These are phyloP conservation scores for Obba rivulosa DNA, from an alignment of 768 basidiomycete species.

Conservation along the genomic window DNA sequence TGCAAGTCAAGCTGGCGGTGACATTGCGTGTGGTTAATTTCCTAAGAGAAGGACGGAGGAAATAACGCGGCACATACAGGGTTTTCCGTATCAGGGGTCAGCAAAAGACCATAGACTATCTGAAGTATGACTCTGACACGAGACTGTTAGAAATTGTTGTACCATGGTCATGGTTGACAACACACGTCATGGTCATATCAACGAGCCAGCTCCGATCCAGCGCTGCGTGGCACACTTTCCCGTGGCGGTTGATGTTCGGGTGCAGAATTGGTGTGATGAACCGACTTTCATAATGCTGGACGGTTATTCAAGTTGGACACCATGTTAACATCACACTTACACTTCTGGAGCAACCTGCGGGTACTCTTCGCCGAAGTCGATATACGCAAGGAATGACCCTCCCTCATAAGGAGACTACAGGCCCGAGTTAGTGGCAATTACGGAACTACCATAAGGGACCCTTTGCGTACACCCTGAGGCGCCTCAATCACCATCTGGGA, in stretches of 20 bases:
- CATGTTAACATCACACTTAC: not conserved
- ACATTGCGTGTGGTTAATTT: not conserved
- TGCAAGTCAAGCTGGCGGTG: constrained; percentile 8
- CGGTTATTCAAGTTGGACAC: not conserved
- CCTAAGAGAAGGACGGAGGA: not conserved
- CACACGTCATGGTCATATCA: constrained; percentile 5
- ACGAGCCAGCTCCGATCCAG: constrained; percentile 5
- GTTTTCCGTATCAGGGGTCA: constrained; percentile 7
- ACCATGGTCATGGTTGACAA: not conserved
- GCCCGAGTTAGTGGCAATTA: not conserved
- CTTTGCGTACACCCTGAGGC: not conserved
- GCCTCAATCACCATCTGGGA: constrained; percentile 6
- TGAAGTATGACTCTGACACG: not conserved
- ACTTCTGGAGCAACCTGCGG: constrained; percentile 5
- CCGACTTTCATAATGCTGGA: not conserved
- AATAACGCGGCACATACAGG: constrained; percentile 1
- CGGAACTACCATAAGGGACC: not conserved
- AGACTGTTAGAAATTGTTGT: not conserved
- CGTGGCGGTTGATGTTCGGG: constrained; percentile 6
- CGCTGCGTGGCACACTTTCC: constrained; percentile 3
- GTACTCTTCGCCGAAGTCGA: constrained; percentile 4
- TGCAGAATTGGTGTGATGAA: constrained; percentile 5
- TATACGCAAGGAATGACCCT: constrained; percentile 4
- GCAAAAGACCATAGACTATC: constrained; percentile 3
- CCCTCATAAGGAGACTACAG: constrained; percentile 5